Evolutionary conservation across 2,329 filamentous ascomycete species (phyloP).

Genomic region (Colletotrichum acutatum): DNA sequence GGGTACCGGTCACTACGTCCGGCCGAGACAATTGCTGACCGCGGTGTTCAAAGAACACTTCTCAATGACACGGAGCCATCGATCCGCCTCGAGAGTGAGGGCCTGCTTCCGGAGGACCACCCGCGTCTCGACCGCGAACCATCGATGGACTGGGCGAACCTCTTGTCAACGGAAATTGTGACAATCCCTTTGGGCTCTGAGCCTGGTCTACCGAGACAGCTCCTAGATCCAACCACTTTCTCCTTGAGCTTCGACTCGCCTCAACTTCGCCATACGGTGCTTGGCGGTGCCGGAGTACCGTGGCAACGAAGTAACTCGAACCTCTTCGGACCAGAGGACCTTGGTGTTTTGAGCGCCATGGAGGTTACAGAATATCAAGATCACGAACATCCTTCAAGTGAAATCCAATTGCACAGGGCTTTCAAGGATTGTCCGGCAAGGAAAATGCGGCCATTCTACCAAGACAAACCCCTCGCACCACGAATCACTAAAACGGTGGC

Average conservation of each 20-base stretch:
- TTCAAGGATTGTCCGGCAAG: not conserved
- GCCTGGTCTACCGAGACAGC: not conserved
- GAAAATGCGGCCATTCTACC: not conserved
- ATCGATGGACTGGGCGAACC: not conserved
- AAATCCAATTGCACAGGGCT: not conserved
- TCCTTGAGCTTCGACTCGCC: not conserved
- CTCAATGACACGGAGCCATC: not conserved
- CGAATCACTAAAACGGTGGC: conserved; percentile 4
- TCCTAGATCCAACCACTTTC: not conserved
- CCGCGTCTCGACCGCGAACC: not conserved
- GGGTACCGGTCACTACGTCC: not conserved
- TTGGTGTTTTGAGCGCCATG: not conserved
- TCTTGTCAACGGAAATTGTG: not conserved
- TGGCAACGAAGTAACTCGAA: not conserved
- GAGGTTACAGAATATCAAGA: not conserved
- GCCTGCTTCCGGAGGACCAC: not conserved
- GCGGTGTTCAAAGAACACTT: too few species aligned
- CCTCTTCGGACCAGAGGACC: not conserved
- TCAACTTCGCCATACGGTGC: not conserved
- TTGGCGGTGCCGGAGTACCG: not conserved
- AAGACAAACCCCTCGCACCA: not conserved
- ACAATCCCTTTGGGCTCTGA: not conserved
- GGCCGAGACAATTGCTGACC: not conserved
- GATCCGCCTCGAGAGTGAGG: not conserved
- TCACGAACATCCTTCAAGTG: not conserved